Percentiles rank a stretch among this genome's conserved stretches.
phyloP scores from a whole-genome alignment of 345 rosid genomes.

The Conringia planisiliqua region DNA sequence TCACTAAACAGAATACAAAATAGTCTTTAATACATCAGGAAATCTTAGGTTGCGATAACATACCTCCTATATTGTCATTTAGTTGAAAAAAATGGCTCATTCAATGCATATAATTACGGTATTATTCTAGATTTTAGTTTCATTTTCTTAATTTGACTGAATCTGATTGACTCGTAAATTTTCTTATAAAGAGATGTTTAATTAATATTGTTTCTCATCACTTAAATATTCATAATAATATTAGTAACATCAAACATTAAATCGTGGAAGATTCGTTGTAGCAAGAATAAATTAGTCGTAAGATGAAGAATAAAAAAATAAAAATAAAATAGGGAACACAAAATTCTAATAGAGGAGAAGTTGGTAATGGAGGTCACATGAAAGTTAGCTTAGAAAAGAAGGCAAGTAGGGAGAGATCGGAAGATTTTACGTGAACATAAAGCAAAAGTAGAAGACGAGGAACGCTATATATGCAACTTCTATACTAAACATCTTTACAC shows the following conservation, averaged over 20 bases:
- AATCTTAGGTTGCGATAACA: conserved; percentile 8
- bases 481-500: conserved; percentile 8
- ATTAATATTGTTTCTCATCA: not conserved
- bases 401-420: conserved; percentile 16
- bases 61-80: conserved; percentile 3
- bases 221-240: too few species aligned
- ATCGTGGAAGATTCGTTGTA: not conserved
- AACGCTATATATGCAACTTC: conserved; percentile 15
- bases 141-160: not conserved
- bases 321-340: not conserved
- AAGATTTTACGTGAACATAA: conserved; percentile 24
- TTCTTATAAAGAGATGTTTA: not conserved
- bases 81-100: not conserved
- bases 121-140: not conserved
- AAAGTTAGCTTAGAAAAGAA: conserved; percentile 32
- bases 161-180: not conserved
- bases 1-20: not conserved
- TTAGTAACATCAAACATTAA: not conserved
- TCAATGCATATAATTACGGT: not conserved
- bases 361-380: conserved; percentile 33
- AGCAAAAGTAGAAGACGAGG: conserved; percentile 25
- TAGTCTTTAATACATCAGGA: not conserved
- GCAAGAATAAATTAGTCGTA: not conserved
- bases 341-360: not conserved
- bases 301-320: not conserved